These are phyloP conservation scores for Knoxdaviesia proteae DNA, from an alignment of 2,329 filamentous ascomycete genomes.

Conservation along the genomic window DNA sequence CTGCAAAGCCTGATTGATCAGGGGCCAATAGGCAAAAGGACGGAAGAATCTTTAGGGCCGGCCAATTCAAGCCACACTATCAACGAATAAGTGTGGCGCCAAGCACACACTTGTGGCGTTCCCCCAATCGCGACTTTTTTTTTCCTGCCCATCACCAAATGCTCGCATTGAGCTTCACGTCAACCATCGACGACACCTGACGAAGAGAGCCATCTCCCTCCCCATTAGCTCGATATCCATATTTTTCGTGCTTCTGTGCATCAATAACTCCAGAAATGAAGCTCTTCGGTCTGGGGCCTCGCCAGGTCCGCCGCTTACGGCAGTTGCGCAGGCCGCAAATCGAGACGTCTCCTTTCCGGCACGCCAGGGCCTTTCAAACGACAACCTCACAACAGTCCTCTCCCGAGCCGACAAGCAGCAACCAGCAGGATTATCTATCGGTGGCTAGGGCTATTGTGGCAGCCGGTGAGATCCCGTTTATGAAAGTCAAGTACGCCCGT, in stretches of 20 bases:
- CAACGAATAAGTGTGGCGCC: too few species aligned
- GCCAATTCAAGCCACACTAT: too few species aligned
- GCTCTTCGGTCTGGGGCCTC: background rate
- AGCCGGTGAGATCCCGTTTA: slow-evolving; percentile 4
- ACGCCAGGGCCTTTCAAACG: too few species aligned
- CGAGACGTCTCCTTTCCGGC: background rate
- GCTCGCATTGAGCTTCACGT: too few species aligned
- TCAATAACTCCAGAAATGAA: background rate
- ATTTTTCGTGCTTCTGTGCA: too few species aligned
- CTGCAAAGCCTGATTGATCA: too few species aligned
- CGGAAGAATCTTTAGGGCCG: too few species aligned
- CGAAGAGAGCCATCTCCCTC: too few species aligned
- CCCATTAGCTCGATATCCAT: too few species aligned
- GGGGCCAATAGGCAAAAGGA: too few species aligned
- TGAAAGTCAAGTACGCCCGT: slow-evolving; percentile 33
- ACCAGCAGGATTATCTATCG: background rate
- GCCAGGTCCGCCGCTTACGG: background rate
- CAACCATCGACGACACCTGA: too few species aligned
- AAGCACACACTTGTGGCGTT: too few species aligned
- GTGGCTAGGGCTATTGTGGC: slow-evolving; percentile 2
- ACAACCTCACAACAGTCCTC: background rate
- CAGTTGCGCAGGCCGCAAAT: background rate
- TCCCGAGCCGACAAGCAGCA: background rate
- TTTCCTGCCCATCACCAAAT: background rate
- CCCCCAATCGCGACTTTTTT: background rate